Conservation (phyloP, 1,139 yeast genomes). For the Nakaseomyces kungkrabaensis region DNA sequence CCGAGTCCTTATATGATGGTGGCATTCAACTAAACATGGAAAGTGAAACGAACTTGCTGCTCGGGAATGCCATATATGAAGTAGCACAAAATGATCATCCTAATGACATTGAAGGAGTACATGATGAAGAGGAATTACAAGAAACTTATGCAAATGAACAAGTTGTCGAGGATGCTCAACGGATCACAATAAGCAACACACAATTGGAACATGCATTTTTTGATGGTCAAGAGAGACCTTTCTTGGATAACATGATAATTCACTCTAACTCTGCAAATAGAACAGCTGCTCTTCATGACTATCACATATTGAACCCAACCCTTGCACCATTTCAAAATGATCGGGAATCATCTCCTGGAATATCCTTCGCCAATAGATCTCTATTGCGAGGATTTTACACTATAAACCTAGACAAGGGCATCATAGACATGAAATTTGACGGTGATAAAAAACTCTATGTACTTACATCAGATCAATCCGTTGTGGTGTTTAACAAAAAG, state of each 20-base stretch:
- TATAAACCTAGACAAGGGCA: not conserved
- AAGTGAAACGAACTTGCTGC: not conserved
- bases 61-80: not conserved
- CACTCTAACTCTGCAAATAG: not conserved
- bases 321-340: not conserved
- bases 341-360: not conserved
- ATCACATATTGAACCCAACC: not conserved
- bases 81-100: not conserved
- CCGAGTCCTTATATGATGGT: not conserved
- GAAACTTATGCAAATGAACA: not conserved
- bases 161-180: not conserved
- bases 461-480: conserved; percentile 9
- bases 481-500: conserved; percentile 3
- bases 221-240: not conserved
- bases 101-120: not conserved
- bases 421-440: not conserved
- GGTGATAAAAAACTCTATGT: conserved; percentile 5
- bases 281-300: not conserved
- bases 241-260: not conserved
- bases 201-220: not conserved
- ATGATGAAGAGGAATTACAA: not conserved
- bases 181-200: not conserved
- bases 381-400: not conserved
- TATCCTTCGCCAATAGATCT: not conserved
- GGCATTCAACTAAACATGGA: not conserved